Conservation (phyloP, 495 filamentous ascomycete genomes). For the Hypoxylon fragiforme region DNA sequence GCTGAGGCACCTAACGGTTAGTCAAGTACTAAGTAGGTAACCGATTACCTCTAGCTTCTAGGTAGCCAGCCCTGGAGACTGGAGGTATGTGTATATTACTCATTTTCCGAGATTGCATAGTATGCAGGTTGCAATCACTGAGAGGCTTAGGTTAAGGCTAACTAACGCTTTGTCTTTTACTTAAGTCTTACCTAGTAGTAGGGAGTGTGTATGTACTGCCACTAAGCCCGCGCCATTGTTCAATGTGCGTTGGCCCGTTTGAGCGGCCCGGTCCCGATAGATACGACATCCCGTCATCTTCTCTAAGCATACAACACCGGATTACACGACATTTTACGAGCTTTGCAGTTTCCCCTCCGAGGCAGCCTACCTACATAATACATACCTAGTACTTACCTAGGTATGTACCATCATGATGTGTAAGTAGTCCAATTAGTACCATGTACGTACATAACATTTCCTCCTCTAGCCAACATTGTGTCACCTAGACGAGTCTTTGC, state of each 20-base stretch:
- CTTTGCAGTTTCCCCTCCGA: conserved; percentile 24
- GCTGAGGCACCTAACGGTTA: too few species aligned
- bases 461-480: conserved; percentile 15
- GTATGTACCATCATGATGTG: too few species aligned
- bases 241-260: conserved; percentile 34
- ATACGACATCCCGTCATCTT: conserved; percentile 29
- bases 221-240: conserved; percentile 19
- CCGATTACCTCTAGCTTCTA: too few species aligned
- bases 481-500: conserved; percentile 15
- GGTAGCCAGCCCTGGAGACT: too few species aligned
- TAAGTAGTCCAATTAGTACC: too few species aligned
- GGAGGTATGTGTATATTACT: neutral
- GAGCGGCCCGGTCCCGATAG: conserved; percentile 32
- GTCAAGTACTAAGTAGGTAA: too few species aligned
- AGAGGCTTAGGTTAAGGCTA: too few species aligned
- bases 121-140: too few species aligned
- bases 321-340: conserved; percentile 33
- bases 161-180: too few species aligned
- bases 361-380: conserved; percentile 23
- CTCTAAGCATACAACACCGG: conserved; percentile 23
- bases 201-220: conserved; percentile 1
- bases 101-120: too few species aligned
- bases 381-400: too few species aligned
- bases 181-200: neutral
- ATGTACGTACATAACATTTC: conserved; percentile 4